These are phyloP conservation scores for Aspergillus pseudoviridinutans DNA, from an alignment of 2,329 filamentous ascomycete species.

Conservation along the genomic window DNA sequence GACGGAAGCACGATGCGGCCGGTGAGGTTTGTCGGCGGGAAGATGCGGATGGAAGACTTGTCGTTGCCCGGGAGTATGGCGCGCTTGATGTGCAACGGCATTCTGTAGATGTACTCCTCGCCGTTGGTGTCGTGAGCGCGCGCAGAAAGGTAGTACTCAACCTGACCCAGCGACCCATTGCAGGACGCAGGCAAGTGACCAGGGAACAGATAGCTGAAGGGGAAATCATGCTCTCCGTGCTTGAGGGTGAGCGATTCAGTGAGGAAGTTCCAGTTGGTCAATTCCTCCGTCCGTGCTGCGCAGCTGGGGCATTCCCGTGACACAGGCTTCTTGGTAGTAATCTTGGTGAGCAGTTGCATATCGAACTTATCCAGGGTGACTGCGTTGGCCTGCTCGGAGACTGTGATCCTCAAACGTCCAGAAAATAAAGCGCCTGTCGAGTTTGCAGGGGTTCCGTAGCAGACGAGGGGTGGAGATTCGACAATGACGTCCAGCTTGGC, in stretches of 20 bases:
- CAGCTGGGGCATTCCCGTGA: constrained; percentile 75
- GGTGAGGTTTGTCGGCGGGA: constrained; percentile 92
- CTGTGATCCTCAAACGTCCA: constrained; percentile 70
- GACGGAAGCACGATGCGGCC: constrained; percentile 77
- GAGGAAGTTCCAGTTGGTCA: constrained; percentile 77
- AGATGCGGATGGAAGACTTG: constrained; percentile 87
- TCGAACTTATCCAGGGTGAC: constrained; percentile 66
- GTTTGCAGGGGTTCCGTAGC: constrained; percentile 69
- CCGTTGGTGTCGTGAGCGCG: constrained; percentile 58
- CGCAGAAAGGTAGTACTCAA: constrained; percentile 76
- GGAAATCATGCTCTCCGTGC: constrained; percentile 68
- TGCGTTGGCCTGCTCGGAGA: constrained; percentile 60
- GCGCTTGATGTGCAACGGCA: constrained; percentile 70
- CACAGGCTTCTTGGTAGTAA: constrained; percentile 77
- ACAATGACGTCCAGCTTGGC: constrained; percentile 60
- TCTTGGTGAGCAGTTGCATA: constrained; percentile 66
- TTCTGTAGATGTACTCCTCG: constrained; percentile 62
- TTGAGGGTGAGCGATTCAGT: constrained; percentile 45
- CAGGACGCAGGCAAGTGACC: constrained; percentile 83
- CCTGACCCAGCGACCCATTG: constrained; percentile 65
- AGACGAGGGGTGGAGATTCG: constrained; percentile 81
- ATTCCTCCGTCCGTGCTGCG: constrained; percentile 63
- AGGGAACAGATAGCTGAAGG: constrained; percentile 81
- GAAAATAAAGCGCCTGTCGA: constrained; percentile 84
- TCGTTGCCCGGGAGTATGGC: constrained; percentile 74